These are phyloP conservation scores for Elsinoe arachidis DNA, from an alignment of 2,329 filamentous ascomycete species.

Conservation along the genomic window DNA sequence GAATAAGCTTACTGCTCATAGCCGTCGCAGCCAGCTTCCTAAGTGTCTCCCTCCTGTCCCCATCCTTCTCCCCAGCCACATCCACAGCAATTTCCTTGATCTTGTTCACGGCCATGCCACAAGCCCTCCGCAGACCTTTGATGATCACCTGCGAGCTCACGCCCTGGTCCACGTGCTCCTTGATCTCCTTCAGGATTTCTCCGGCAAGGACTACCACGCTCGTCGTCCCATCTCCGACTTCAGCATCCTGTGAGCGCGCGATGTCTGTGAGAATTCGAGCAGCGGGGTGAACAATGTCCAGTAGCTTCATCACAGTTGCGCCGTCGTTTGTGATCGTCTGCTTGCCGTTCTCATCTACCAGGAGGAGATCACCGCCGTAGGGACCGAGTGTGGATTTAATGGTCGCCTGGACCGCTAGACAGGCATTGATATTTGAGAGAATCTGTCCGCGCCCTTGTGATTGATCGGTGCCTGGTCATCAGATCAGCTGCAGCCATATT, in stretches of 20 bases:
- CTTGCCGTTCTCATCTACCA: slow-evolving; percentile 89
- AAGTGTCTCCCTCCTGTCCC: slow-evolving; percentile 78
- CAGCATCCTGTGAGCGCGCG: slow-evolving; percentile 95
- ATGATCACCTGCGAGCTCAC: slow-evolving; percentile 97
- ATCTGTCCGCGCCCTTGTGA: slow-evolving; percentile 97
- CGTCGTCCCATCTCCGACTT: slow-evolving; percentile 96
- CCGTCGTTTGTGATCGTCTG: slow-evolving; percentile 99
- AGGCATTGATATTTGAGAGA: slow-evolving; percentile 97
- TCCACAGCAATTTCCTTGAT: slow-evolving; percentile 93
- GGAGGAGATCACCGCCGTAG: slow-evolving; percentile 90
- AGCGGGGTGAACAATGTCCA: slow-evolving; percentile 96
- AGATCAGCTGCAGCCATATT: not conserved
- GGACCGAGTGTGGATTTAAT: slow-evolving; percentile 94
- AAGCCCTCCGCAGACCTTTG: slow-evolving; percentile 85
- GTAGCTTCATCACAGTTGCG: slow-evolving; percentile 98
- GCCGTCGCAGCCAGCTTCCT: slow-evolving; percentile 84
- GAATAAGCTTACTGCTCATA: slow-evolving; percentile 99
- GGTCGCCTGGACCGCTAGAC: slow-evolving; percentile 86
- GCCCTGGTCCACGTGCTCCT: slow-evolving; percentile 91
- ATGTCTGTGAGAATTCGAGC: slow-evolving; percentile 97
- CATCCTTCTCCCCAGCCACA: slow-evolving; percentile 55
- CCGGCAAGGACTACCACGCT: slow-evolving; percentile 96
- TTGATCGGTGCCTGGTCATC: slow-evolving; percentile 72
- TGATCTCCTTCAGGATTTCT: slow-evolving; percentile 93
- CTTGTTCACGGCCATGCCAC: slow-evolving; percentile 91